A percentile compares a stretch with the other conserved stretches of the same genome.
Conservation (phyloP, 2,329 filamentous ascomycete species). For the Hymenoscyphus linearis region DNA sequence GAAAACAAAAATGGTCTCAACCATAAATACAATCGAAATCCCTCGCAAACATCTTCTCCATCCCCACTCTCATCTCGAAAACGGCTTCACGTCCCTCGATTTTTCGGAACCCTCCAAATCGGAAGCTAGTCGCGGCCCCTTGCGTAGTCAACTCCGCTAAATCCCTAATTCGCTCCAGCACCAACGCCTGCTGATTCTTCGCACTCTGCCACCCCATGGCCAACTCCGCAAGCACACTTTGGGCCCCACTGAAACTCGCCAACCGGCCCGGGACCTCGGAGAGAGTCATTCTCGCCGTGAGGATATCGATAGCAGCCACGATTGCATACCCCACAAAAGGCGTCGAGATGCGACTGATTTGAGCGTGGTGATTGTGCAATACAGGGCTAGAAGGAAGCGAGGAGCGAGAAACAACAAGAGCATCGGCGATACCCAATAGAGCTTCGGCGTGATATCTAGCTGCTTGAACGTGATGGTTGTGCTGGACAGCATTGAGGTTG, state of each 20-base stretch:
- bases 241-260: conserved; percentile 47
- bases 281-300: conserved; percentile 54
- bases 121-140: conserved; percentile 10
- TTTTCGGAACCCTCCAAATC: conserved; percentile 8
- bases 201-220: conserved; percentile 56
- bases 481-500: conserved; percentile 37
- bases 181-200: conserved; percentile 37
- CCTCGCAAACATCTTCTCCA: conserved; percentile 38
- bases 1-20: conserved; percentile 10
- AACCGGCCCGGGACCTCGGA: conserved; percentile 47
- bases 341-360: conserved; percentile 39
- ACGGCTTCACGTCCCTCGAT: conserved; percentile 11
- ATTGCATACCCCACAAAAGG: conserved; percentile 59
- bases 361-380: not conserved
- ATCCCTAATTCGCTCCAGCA: conserved; percentile 24
- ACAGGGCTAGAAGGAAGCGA: conserved; percentile 7
- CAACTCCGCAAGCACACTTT: conserved; percentile 51
- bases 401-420: conserved; percentile 35
- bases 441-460: conserved; percentile 48
- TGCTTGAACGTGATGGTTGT: conserved; percentile 42
- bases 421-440: conserved; percentile 44
- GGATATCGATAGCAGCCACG: conserved; percentile 59
- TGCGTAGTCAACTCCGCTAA: conserved; percentile 15
- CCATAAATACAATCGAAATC: conserved; percentile 28
- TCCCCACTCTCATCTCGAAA: conserved; percentile 23